Conservation (phyloP, 495 filamentous ascomycete species). For the Penicillium atrosanguineum region DNA sequence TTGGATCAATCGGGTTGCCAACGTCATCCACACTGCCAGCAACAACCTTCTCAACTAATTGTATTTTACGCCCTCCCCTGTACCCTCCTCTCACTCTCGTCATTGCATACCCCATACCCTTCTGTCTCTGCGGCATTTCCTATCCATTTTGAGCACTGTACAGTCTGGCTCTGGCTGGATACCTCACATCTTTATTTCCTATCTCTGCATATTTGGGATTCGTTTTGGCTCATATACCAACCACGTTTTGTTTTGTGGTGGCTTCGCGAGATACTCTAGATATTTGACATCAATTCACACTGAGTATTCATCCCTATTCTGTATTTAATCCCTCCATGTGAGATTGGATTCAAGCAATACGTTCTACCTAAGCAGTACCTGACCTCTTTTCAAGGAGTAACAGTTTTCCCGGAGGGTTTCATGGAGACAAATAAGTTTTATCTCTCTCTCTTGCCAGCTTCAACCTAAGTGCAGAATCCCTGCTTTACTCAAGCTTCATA, state of each 20-base stretch:
- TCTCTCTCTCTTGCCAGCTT: no score
- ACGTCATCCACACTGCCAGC: constrained; percentile 63
- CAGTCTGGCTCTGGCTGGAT: constrained; percentile 18
- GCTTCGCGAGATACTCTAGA: neutral
- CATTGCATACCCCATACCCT: constrained; percentile 11
- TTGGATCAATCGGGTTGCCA: constrained; percentile 70
- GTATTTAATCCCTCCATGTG: no score
- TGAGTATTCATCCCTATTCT: no score
- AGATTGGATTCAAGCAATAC: no score
- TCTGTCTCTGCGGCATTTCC: constrained; percentile 5
- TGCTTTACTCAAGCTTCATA: no score
- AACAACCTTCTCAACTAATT: constrained; percentile 50
- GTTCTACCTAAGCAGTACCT: no score
- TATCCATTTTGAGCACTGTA: constrained; percentile 22
- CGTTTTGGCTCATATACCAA: constrained; percentile 19
- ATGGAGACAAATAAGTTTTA: no score
- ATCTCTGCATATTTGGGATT: constrained; percentile 17
- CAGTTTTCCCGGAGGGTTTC: no score
- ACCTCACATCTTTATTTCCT: constrained; percentile 6
- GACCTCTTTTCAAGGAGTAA: no score
- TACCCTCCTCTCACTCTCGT: constrained; percentile 1
- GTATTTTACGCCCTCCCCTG: constrained; percentile 12
- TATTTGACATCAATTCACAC: neutral
- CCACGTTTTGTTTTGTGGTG: constrained; percentile 5
- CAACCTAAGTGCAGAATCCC: no score